A percentile compares a stretch with the other conserved stretches of the same genome.
These are phyloP conservation scores for Claviceps sp. DNA, from an alignment of 2,329 filamentous ascomycete species.

Conservation along the genomic window DNA sequence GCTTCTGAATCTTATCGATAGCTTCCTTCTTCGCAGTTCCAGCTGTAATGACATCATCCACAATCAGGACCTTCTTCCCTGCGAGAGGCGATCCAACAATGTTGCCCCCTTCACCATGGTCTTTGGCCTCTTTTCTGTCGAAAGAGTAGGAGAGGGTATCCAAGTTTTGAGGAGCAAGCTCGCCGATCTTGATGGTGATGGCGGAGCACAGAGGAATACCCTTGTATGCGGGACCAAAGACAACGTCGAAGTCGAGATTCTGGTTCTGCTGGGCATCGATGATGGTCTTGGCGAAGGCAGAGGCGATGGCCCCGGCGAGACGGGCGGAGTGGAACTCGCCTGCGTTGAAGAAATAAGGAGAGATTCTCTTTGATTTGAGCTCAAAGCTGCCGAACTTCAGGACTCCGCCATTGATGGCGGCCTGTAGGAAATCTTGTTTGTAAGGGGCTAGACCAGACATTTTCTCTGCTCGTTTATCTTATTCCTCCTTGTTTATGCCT, in stretches of 20 bases:
- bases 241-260: conserved; percentile 57
- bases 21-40: conserved; percentile 90
- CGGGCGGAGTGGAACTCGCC: conserved; percentile 75
- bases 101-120: conserved; percentile 85
- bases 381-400: conserved; percentile 75
- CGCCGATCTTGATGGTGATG: conserved; percentile 60
- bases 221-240: conserved; percentile 95
- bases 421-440: conserved; percentile 60
- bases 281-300: conserved; percentile 64
- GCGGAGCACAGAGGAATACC: conserved; percentile 82
- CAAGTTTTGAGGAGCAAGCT: conserved; percentile 53
- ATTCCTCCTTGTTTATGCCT: neutral
- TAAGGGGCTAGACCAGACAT: conserved; percentile 37
- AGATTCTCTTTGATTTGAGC: conserved; percentile 82
- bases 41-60: conserved; percentile 94
- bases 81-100: conserved; percentile 80
- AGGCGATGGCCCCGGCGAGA: conserved; percentile 63
- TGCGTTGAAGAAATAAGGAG: conserved; percentile 97
- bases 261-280: conserved; percentile 29
- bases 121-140: conserved; percentile 93
- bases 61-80: conserved; percentile 75
- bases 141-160: conserved; percentile 69
- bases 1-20: conserved; percentile 72
- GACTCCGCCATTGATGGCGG: conserved; percentile 53
- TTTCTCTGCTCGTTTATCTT: neutral